Evolutionary conservation across 495 filamentous ascomycete species (phyloP).

Genomic region (Tricharina praecox): DNA sequence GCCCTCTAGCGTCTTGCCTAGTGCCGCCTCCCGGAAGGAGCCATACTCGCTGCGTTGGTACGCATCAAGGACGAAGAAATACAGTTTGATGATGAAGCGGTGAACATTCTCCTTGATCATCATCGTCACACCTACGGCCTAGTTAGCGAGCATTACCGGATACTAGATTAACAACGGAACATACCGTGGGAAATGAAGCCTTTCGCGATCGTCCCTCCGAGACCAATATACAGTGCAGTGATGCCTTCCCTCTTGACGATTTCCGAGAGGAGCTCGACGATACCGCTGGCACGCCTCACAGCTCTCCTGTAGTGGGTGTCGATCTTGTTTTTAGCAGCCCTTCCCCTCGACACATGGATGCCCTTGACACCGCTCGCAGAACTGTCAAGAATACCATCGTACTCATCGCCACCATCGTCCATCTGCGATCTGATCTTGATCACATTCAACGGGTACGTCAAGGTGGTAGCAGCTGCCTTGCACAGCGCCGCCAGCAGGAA

Average conservation of each 20-base stretch:
- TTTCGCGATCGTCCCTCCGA: slow-evolving; percentile 60
- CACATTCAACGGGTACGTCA: slow-evolving; percentile 76
- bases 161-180: neutral
- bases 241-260: slow-evolving; percentile 40
- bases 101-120: slow-evolving; percentile 72
- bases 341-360: neutral
- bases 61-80: slow-evolving; percentile 34
- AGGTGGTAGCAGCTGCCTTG: slow-evolving; percentile 58
- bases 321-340: neutral
- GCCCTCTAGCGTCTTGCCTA: slow-evolving; percentile 16
- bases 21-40: slow-evolving; percentile 17
- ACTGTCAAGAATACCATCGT: neutral
- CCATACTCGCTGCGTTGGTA: slow-evolving; percentile 22
- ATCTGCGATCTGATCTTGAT: slow-evolving; percentile 51
- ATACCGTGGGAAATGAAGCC: slow-evolving; percentile 64
- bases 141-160: slow-evolving; percentile 1
- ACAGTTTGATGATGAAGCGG: slow-evolving; percentile 49
- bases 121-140: slow-evolving; percentile 51
- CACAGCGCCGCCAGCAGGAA: slow-evolving; percentile 68
- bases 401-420: slow-evolving; percentile 10
- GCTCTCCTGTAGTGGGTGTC: neutral
- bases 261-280: slow-evolving; percentile 11
- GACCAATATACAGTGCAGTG: slow-evolving; percentile 55
- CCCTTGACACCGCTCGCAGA: neutral
- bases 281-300: neutral